Evolutionary conservation across 495 filamentous ascomycete species (phyloP).

Genomic region (Thermothielavioides terrestris): DNA sequence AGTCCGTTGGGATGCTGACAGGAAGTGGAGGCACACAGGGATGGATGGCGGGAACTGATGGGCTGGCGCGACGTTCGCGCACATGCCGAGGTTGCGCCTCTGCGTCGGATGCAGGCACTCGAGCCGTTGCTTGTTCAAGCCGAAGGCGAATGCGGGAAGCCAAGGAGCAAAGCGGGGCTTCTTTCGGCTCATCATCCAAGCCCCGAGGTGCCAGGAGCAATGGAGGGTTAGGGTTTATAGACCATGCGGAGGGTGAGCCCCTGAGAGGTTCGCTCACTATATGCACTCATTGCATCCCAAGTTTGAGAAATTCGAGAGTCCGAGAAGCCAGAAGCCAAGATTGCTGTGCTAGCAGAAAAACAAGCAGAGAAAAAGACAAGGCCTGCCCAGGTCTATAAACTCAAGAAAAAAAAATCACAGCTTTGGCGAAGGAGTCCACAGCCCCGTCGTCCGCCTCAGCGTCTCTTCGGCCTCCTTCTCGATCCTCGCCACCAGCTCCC

Average conservation of each 20-base stretch:
- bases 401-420: constrained; percentile 25
- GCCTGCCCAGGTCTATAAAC: not conserved
- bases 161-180: constrained; percentile 1
- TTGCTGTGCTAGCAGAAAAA: not conserved
- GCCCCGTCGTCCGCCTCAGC: constrained; percentile 33
- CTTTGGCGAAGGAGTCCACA: constrained; percentile 34
- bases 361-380: not conserved
- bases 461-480: constrained; percentile 53
- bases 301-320: not conserved
- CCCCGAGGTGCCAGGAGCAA: not conserved
- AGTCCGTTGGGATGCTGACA: not conserved
- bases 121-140: no score
- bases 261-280: no score
- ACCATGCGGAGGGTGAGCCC: no score
- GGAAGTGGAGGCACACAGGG: constrained; percentile 7
- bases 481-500: constrained; percentile 45
- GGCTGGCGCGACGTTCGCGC: not conserved
- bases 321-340: no score
- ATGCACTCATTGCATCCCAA: no score
- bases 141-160: not conserved
- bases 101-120: not conserved
- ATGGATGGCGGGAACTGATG: not conserved
- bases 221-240: constrained; percentile 20
- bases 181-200: constrained; percentile 6
- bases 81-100: constrained; percentile 25